Evolutionary conservation across 108 stramenopile species (phyloP).

Genomic region (Skeletonema costatum): DNA sequence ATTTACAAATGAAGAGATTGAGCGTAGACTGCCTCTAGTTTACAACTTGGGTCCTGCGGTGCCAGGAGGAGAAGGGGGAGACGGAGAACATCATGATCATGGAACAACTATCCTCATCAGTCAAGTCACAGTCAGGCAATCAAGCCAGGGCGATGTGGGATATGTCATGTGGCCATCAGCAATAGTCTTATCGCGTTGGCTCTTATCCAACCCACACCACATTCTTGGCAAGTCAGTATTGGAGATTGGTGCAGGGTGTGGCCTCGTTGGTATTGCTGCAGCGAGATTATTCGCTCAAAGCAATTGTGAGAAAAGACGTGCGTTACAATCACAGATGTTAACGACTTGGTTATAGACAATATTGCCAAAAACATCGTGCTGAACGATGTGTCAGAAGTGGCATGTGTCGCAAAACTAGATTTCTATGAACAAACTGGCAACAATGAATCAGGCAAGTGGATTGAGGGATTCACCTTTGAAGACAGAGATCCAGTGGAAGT

Average conservation of each 20-base stretch:
- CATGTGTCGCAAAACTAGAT: slow-evolving; percentile 56
- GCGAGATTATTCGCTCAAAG: slow-evolving; percentile 39
- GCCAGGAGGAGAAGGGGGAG: neutral
- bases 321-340: slow-evolving; percentile 76
- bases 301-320: neutral
- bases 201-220: slow-evolving; percentile 51
- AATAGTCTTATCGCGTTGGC: slow-evolving; percentile 72
- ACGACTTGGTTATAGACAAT: slow-evolving; percentile 73
- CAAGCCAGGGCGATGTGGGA: slow-evolving; percentile 82
- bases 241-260: neutral
- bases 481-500: slow-evolving; percentile 61
- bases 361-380: slow-evolving; percentile 57
- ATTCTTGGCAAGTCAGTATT: slow-evolving; percentile 12
- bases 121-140: slow-evolving; percentile 74
- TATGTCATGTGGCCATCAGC: slow-evolving; percentile 91
- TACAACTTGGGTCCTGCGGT: slow-evolving; percentile 29
- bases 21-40: slow-evolving; percentile 60
- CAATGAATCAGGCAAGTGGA: slow-evolving; percentile 46
- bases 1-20: slow-evolving; percentile 60
- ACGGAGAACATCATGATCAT: neutral
- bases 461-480: slow-evolving; percentile 10
- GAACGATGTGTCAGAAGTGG: slow-evolving; percentile 44
- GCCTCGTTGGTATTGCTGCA: slow-evolving; percentile 68
- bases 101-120: slow-evolving; percentile 57
- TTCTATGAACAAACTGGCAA: slow-evolving; percentile 69